Evolutionary conservation across 768 basidiomycete genomes (phyloP), one percentile per base, ranked within the genome.

Genomic region (Phaeotremella fagi): DNA sequence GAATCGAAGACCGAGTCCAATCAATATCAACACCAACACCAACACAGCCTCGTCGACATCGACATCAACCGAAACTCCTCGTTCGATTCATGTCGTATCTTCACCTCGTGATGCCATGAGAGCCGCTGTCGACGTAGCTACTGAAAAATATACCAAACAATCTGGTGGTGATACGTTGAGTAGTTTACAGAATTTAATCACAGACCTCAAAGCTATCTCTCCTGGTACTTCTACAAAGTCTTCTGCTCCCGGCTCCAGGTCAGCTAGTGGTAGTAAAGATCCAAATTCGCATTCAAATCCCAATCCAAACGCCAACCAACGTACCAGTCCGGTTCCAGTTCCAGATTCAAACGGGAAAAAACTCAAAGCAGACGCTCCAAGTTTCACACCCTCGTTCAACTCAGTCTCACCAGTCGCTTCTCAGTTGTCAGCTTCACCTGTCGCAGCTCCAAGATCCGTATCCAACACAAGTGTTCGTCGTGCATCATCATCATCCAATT

Each of bases 191-290:
- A 83, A 88, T 52, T 86, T 95, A 73, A 97, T 97, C 63, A 87
- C 87, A 51, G 91, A 97, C 74, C 79, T 95, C 59, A 94, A 90
- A 80, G 85, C 86, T 16, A 81, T 88, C 2, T 84, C 88, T 48
- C 83, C 87, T 45, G 78, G 82, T 47, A 48, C 68, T 36, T 61
- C 75, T 12, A 45, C 37, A 14, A 49, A 52, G 16, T 55, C 36
- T 36, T 55, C 57, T 9, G 33, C 22, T 6, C 4, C 41, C 20
- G 62, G 56, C 3, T 63, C 64, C 3, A 33, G 63, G 28, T 61
- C 62, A 1, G 55, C 49, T 16, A 68, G 57, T 42, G 57, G 50
- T 9, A 50, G 28, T 38, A 24, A 38, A 22, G 47, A 22, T 6
- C 22, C 23, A 14, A 48, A 48, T 16, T 9, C 50, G 16, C 56